phyloP scores from a whole-genome alignment of 345 rosid genomes.

The Eucalyptus tenuipes region DNA sequence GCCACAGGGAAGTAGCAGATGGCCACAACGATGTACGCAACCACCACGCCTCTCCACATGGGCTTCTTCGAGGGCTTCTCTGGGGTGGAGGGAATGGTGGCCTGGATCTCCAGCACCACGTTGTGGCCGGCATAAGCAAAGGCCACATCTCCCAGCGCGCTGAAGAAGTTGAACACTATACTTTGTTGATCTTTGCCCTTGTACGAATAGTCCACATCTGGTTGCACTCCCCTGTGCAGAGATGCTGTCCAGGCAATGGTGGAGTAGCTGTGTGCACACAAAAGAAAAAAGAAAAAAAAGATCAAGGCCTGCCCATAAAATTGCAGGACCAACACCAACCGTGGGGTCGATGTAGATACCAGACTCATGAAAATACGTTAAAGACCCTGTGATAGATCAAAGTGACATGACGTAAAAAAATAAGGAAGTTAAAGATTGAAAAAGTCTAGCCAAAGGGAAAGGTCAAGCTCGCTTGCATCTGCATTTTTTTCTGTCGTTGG shows the following conservation, averaged over 20 bases:
- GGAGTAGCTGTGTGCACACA: constrained; percentile 38
- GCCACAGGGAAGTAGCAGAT: constrained; percentile 84
- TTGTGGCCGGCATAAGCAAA: constrained; percentile 86
- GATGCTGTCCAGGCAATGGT: constrained; percentile 62
- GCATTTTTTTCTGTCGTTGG: background rate
- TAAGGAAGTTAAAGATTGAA: background rate
- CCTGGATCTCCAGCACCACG: constrained; percentile 83
- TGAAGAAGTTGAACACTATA: constrained; percentile 45
- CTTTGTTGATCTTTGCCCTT: constrained; percentile 15
- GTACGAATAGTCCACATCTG: constrained; percentile 41
- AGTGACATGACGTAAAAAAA: background rate
- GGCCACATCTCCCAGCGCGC: constrained; percentile 70
- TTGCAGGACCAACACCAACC: background rate
- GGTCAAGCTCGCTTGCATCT: background rate
- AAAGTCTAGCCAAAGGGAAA: background rate
- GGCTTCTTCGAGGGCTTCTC: constrained; percentile 68
- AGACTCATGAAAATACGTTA: background rate
- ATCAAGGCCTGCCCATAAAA: background rate
- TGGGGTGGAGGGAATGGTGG: constrained; percentile 81
- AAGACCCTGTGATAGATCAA: background rate
- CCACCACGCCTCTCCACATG: constrained; percentile 82
- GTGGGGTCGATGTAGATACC: background rate
- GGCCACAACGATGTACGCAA: constrained; percentile 60
- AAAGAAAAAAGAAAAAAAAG: background rate
- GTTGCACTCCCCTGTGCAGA: constrained; percentile 20